Base-by-base conservation (phyloP, 148 eudicot genomes). In the Vaccinium corymbosum region DNA sequence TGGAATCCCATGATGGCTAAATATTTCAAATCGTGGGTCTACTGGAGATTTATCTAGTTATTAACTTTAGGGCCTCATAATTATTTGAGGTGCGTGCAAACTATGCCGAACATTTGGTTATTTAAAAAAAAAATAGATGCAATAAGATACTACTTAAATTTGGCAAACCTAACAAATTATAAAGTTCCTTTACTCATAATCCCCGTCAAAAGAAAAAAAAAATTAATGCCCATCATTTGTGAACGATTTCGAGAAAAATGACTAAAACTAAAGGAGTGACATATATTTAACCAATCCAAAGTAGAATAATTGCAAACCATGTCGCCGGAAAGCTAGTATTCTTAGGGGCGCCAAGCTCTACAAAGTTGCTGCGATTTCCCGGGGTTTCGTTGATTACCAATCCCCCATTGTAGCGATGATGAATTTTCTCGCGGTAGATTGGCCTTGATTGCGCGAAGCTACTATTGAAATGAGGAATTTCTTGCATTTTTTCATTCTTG, bases 231-330 rank as follows among this genome's bases (percentile, higher is more conserved):
- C 38, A 35, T 35, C 64, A 59, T 59, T 56, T 56, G 7, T 56
- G 61, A 56, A 4, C 9, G 12, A n/a, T n/a, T 22, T 1, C 32
- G 71, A 64, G 5, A 22, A 64, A 64, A 64, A 64, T 17, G n/a
- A 59, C 12, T n/a, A 22, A 64, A 64, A 8, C 3, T 22, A 9
- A 10, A 66, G 35, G 15, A 66, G 1, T 62, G 35, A 68, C 27
- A 29, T 68, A 14, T 3, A 13, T 8, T 25, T 11, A 27, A 27
- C 2, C 12, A 25, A 66, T 22, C 12, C 15, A 17, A 57, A 12
- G 38, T 4, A 12, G 29, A 14, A 53, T 42, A 79, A 79, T 22
- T 51, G 62, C 62, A n/a, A 32, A 80, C 83, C 86, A 51, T 80
- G 79, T 80, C 16, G 79, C 49, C 2, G 72, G 53, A 15, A 51